These are phyloP conservation scores for Neocucurbitaria cava DNA, from an alignment of 2,329 filamentous ascomycete genomes.

Conservation along the genomic window DNA sequence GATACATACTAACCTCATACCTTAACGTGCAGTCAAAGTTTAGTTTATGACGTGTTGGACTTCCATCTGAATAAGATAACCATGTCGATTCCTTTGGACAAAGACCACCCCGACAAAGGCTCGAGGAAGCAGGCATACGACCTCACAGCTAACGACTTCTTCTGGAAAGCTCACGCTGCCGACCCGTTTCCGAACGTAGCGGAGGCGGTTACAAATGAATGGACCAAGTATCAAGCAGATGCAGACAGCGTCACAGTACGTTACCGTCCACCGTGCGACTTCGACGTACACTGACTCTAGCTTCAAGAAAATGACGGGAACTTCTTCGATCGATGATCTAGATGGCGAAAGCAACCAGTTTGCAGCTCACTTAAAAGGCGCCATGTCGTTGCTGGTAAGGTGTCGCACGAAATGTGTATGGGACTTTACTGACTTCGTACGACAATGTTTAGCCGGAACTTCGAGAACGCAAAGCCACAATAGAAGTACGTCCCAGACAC, in stretches of 20 bases:
- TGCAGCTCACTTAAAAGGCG: constrained; percentile 93
- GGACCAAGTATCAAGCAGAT: constrained; percentile 95
- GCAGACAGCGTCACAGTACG: constrained; percentile 79
- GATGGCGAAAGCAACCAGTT: constrained; percentile 88
- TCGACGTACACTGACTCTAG: no score
- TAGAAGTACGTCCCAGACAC: constrained; percentile 55
- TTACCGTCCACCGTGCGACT: no score
- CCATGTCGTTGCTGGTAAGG: constrained; percentile 76
- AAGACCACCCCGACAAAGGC: constrained; percentile 75
- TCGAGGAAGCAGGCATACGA: constrained; percentile 90
- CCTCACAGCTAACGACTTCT: constrained; percentile 88
- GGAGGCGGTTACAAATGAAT: constrained; percentile 92
- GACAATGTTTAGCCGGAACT: constrained; percentile 71
- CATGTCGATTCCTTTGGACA: constrained; percentile 82
- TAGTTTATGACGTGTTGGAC: constrained; percentile 78
- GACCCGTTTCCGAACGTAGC: constrained; percentile 94
- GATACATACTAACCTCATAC: no score
- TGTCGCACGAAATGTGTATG: not conserved
- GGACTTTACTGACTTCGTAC: not conserved
- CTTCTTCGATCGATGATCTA: constrained; percentile 89
- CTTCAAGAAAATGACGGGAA: constrained; percentile 79
- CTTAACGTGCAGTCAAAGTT: no score
- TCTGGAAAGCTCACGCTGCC: constrained; percentile 92
- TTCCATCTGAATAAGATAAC: constrained; percentile 94
- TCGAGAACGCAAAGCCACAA: constrained; percentile 78